Base-by-base conservation (phyloP, 441 rosid genomes). In the Erysimum cheiri region DNA sequence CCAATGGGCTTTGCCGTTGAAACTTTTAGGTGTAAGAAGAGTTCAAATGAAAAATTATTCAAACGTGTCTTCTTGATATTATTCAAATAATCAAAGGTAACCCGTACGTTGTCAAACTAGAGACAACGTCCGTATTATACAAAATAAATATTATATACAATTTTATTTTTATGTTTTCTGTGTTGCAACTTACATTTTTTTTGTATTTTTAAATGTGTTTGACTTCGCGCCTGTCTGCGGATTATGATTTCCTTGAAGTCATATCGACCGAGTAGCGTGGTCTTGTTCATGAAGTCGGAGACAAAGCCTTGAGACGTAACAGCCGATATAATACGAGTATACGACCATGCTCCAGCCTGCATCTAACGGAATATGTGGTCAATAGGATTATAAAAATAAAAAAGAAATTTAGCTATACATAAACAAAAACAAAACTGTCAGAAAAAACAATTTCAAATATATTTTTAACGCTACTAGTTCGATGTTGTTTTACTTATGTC, bases 271-370 rank as follows among this genome's bases (percentile, higher is more conserved):
- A 60, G 36, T 50, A 40, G 62, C 44, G 35, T 43, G 59, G 43
- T 35, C 3, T 50, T 46, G 56, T 71, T 43, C 31, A 62, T 4
- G 40, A 11, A 14, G 41, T 48, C 58, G 56, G 64, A 44, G 70
- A 64, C 52, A 56, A 37, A 57, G 19, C 65, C 70, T 54, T 32
- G 2, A 43, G 14, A 33, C 49, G 56, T 62, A 22, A 22, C 1
- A 26, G 62, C 29, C 22, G 53, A 62, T 62, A 60, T 60, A 22
- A 53, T 41, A 62, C 39, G 62, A 62, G n/a, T n/a, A n/a, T n/a
- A n/a, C n/a, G n/a, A n/a, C 29, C 48, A 33, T 71, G 70, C 0
- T 46, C 47, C 75, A 32, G 22, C 14, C 70, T 54, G 10, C 10
- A 62, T 24, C 70, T 14, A 54, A 61, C 37, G 61, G 7, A n/a